A percentile compares a stretch with the other conserved stretches of the same genome.
Conservation (phyloP, 78 protist species). For the Chrysochromulina tobinii region DNA sequence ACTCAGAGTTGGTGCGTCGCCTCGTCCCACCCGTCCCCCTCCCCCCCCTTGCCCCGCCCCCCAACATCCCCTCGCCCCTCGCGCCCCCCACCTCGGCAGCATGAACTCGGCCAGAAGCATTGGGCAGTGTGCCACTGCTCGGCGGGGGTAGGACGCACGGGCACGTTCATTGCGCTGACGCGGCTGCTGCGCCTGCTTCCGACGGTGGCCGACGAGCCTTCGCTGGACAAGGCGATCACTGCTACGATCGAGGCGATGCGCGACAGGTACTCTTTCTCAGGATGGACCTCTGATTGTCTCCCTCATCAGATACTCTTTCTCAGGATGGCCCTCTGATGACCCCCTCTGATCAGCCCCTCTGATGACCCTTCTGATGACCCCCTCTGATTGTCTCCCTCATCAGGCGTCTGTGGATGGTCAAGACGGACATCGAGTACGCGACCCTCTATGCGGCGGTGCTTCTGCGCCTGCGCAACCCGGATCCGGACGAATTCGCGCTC, state of each 20-base stretch:
- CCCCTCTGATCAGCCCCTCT: too few species aligned
- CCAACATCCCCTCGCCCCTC: neutral
- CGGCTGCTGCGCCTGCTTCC: neutral
- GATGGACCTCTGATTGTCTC: neutral
- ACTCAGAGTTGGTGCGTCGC: too few species aligned
- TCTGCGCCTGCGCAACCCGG: neutral
- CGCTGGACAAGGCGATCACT: neutral
- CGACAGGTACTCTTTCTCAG: neutral
- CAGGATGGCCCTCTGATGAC: too few species aligned
- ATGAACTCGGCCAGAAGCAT: too few species aligned
- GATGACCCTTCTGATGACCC: neutral
- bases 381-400: neutral
- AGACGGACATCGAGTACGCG: neutral
- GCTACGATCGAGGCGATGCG: neutral
- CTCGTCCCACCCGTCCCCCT: neutral
- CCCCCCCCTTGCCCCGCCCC: too few species aligned
- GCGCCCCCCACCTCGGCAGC: neutral
- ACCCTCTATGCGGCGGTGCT: neutral
- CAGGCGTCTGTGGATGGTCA: neutral
- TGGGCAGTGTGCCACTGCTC: neutral
- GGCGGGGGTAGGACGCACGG: constrained; percentile 1
- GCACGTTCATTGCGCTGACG: neutral
- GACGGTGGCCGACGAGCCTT: neutral
- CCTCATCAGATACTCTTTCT: too few species aligned
- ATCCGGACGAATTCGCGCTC: too few species aligned